Conservation (phyloP, 345 rosid genomes). For the Salix purpurea region DNA sequence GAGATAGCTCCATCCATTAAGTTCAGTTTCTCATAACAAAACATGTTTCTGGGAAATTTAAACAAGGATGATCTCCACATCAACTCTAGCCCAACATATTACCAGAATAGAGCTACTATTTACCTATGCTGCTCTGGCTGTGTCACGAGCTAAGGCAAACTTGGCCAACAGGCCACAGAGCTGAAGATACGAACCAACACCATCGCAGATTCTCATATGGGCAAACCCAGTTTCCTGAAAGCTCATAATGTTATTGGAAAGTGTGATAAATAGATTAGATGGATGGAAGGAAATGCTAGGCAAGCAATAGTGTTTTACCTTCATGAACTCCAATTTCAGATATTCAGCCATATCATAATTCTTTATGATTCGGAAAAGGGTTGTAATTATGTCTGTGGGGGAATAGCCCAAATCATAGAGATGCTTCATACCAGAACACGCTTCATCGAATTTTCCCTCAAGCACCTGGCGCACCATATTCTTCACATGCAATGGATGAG, state of each 20-base stretch:
- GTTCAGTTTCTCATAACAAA: background rate
- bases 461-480: conserved; percentile 77
- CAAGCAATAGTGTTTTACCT: conserved; percentile 36
- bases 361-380: conserved; percentile 87
- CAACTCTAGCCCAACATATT: background rate
- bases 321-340: conserved; percentile 92
- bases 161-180: conserved; percentile 88
- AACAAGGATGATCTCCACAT: background rate
- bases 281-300: background rate
- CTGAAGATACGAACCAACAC: conserved; percentile 97
- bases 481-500: conserved; percentile 94
- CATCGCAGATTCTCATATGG: conserved; percentile 94
- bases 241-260: background rate
- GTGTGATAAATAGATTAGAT: background rate
- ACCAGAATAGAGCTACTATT: background rate
- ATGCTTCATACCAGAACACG: conserved; percentile 83
- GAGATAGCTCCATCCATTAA: too few relatives aligned
- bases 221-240: conserved; percentile 95
- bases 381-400: conserved; percentile 93
- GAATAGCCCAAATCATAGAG: conserved; percentile 92
- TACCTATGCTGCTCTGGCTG: conserved; percentile 65
- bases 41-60: background rate
- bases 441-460: conserved; percentile 82
- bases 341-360: conserved; percentile 90
- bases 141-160: conserved; percentile 65